Percentiles rank a stretch among this genome's conserved stretches.
Conservation (phyloP, 192 early-diverging fungal species). For the Coemansia sp. region DNA sequence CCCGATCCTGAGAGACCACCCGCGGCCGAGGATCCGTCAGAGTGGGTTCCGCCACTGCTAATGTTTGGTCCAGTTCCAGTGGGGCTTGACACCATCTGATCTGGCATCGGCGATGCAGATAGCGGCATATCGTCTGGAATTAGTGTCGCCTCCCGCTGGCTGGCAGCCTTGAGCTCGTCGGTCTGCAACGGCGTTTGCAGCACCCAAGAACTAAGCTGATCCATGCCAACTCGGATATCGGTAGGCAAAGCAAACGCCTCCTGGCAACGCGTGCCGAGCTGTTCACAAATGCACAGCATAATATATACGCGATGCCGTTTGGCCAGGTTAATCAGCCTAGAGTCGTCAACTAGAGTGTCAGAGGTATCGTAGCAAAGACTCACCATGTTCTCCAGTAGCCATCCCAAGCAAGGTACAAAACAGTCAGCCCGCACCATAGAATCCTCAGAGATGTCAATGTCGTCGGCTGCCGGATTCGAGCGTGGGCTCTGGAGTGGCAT, state of each 20-base stretch:
- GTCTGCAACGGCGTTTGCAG: slow-evolving; percentile 36
- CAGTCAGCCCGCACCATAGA: slow-evolving; percentile 44
- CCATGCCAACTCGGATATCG: slow-evolving; percentile 38
- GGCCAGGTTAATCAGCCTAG: slow-evolving; percentile 65
- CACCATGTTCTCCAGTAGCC: slow-evolving; percentile 72
- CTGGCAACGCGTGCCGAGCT: slow-evolving; percentile 52
- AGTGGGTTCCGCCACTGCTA: background rate
- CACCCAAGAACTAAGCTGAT: slow-evolving; percentile 36
- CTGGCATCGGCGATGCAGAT: slow-evolving; percentile 4
- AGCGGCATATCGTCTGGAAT: background rate
- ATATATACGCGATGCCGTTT: slow-evolving; percentile 68
- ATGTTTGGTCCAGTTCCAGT: background rate
- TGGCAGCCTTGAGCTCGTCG: slow-evolving; percentile 31
- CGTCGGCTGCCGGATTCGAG: slow-evolving; percentile 30
- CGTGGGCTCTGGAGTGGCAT: slow-evolving; percentile 32
- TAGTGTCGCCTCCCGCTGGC: slow-evolving; percentile 24
- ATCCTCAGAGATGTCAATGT: slow-evolving; percentile 33
- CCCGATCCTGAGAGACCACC: background rate
- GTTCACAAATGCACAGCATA: slow-evolving; percentile 57
- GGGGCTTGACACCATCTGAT: background rate
- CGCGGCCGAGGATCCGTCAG: background rate
- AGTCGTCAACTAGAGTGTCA: slow-evolving; percentile 57
- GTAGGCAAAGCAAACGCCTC: slow-evolving; percentile 54
- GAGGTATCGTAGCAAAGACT: slow-evolving; percentile 68
- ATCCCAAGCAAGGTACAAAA: slow-evolving; percentile 68